A percentile compares a stretch with the other conserved stretches of the same genome.
Evolutionary conservation across 345 rosid genomes (phyloP).

Genomic region (Acer yangbiense): DNA sequence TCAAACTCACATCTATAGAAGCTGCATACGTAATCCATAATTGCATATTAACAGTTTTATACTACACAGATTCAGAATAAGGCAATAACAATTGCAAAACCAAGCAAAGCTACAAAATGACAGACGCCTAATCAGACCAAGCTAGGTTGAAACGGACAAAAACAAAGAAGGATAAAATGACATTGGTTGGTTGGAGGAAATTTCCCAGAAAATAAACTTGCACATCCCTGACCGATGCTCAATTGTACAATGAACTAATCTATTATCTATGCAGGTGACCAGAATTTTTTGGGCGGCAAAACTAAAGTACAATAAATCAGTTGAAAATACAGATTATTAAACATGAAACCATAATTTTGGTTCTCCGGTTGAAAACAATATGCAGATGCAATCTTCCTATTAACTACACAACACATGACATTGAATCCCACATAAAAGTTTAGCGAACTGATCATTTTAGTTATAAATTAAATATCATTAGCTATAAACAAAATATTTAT

Average conservation of each 20-base stretch:
- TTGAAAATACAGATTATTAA: no score
- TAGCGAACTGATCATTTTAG: not conserved
- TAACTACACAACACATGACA: not conserved
- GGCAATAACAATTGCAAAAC: not conserved
- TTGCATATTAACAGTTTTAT: not conserved
- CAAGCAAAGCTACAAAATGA: not conserved
- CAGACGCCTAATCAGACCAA: not conserved
- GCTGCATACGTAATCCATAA: slow-evolving; percentile 47
- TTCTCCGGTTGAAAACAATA: no score
- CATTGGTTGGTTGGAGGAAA: not conserved
- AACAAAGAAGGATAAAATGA: not conserved
- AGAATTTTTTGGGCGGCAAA: no score
- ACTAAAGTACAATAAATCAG: no score
- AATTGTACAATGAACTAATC: no score
- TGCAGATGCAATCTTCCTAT: no score
- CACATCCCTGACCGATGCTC: no score
- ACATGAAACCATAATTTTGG: no score
- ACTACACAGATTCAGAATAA: not conserved
- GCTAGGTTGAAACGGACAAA: not conserved
- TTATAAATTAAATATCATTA: not conserved
- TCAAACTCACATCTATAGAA: slow-evolving; percentile 90
- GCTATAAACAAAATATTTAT: not conserved
- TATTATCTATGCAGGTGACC: no score
- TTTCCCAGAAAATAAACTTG: not conserved
- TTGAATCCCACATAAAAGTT: not conserved